Percentiles rank a stretch among this genome's conserved stretches.
phyloP scores from a whole-genome alignment of 345 rosid species.

The Durio zibethinus region DNA sequence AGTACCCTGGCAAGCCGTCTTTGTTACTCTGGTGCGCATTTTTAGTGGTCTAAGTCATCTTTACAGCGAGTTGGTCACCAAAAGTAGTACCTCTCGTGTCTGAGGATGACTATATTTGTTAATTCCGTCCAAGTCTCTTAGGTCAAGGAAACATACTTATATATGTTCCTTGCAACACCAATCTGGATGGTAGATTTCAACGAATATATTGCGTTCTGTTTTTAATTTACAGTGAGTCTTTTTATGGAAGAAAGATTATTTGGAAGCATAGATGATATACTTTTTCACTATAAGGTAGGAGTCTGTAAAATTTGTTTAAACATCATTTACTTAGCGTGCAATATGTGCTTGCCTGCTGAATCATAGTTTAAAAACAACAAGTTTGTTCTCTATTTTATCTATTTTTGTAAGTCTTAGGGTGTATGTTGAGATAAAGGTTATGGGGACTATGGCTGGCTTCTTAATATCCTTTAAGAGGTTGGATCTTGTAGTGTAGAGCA shows the following conservation, averaged over 20 bases:
- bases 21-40: not conserved
- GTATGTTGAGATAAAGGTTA: not conserved
- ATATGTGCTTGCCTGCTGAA: not conserved
- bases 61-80: slow-evolving; percentile 32
- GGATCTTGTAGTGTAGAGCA: slow-evolving; percentile 1
- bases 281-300: not conserved
- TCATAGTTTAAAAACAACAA: not conserved
- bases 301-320: not conserved
- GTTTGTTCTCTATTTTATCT: not conserved
- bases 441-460: slow-evolving; percentile 2
- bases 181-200: slow-evolving; percentile 30
- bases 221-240: not conserved
- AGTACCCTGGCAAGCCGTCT: not conserved
- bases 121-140: slow-evolving; percentile 14
- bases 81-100: slow-evolving; percentile 26
- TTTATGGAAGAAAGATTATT: not conserved
- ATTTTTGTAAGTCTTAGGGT: not conserved
- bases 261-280: not conserved
- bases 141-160: not conserved
- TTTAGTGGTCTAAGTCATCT: slow-evolving; percentile 25
- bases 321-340: not conserved
- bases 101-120: slow-evolving; percentile 32
- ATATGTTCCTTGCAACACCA: not conserved
- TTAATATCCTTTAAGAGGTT: not conserved
- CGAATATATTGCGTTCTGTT: not conserved